phyloP scores from a whole-genome alignment of 306 rosid genomes.

The Luffa acutangula region DNA sequence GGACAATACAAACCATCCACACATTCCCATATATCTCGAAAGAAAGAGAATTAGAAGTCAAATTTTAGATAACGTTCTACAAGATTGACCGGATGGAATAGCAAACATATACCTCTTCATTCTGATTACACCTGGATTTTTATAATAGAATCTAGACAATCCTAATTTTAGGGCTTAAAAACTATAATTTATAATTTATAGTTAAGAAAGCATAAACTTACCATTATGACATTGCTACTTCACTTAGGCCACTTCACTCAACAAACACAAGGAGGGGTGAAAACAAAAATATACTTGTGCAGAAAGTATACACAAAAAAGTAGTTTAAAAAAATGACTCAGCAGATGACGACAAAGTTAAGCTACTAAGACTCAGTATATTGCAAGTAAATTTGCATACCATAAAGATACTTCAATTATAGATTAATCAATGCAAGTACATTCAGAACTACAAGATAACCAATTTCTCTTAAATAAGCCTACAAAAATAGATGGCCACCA shows the following conservation, averaged over 20 bases:
- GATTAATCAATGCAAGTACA: too few species aligned
- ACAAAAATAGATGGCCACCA: too few species aligned
- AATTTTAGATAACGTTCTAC: not conserved
- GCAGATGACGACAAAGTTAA: too few species aligned
- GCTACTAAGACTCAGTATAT: too few species aligned
- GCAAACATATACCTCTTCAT: not conserved
- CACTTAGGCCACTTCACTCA: constrained; percentile 10
- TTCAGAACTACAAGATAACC: too few species aligned
- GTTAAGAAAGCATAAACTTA: constrained; percentile 7
- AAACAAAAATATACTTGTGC: not conserved
- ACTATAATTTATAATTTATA: not conserved
- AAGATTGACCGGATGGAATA: not conserved
- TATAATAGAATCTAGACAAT: not conserved
- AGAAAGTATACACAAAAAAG: not conserved
- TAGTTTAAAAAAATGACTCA: not conserved
- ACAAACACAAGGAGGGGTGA: not conserved
- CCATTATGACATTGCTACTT: constrained; percentile 98
- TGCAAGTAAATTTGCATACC: too few species aligned
- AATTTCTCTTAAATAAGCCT: too few species aligned
- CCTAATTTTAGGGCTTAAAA: not conserved
- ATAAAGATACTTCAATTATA: too few species aligned
- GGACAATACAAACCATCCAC: not conserved
- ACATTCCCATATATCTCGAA: not conserved
- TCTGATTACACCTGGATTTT: not conserved
- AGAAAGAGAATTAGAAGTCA: not conserved